These are phyloP conservation scores for apple (Malus domestica) DNA, from an alignment of 306 rosid species.

Conservation along the genomic window ASM211411v1 NC_041796.1:10307501-10308000, in stretches of 20 bases:
- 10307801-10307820: conserved; percentile 55
- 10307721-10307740: conserved; percentile 9
- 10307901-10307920: conserved; percentile 32
- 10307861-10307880: conserved; percentile 57
- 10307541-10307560: not conserved
- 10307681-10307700: conserved; percentile 13
- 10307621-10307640: conserved; percentile 25
- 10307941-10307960: conserved; percentile 78
- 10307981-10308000: conserved; percentile 71
- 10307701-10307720: conserved; percentile 5
- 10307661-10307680: conserved; percentile 14
- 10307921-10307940: conserved; percentile 68
- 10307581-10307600: not conserved
- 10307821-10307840: conserved; percentile 46
- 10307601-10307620: not conserved
- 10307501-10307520: not conserved
- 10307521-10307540: not conserved
- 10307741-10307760: not conserved
- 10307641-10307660: conserved; percentile 41
- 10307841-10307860: conserved; percentile 67
- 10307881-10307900: conserved; percentile 59
- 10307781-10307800: conserved; percentile 66
- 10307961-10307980: conserved; percentile 75
- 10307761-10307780: conserved; percentile 43
- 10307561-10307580: not conserved